These are phyloP conservation scores for Pichia sporocuriosa DNA, from an alignment of 805 yeast genomes.

Conservation along the genomic window DNA sequence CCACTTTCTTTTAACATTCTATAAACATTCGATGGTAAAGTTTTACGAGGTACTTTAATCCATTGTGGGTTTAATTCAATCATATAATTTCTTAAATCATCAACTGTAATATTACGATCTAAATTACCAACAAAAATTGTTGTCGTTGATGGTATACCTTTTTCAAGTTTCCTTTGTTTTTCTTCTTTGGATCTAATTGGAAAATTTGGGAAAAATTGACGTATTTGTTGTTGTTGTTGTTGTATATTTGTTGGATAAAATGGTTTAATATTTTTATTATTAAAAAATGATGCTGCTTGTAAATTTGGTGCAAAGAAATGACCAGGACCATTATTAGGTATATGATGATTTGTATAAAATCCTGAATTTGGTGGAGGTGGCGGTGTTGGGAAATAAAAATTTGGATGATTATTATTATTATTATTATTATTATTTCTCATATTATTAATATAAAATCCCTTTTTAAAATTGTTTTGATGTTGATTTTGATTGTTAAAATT, in stretches of 20 bases:
- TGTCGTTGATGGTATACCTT: slow-evolving; percentile 48
- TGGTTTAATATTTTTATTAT: slow-evolving; percentile 7
- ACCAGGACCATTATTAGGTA: neutral
- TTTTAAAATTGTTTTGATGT: slow-evolving; percentile 1
- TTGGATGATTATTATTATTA: too few species aligned
- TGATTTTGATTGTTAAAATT: slow-evolving; percentile 3
- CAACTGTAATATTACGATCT: slow-evolving; percentile 43
- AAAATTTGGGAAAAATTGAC: neutral
- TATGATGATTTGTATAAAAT: too few species aligned
- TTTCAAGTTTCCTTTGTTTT: slow-evolving; percentile 30
- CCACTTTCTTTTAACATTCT: slow-evolving; percentile 40
- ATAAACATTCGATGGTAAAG: slow-evolving; percentile 37
- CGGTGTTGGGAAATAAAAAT: slow-evolving; percentile 1
- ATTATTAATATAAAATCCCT: neutral
- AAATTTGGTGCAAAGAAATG: neutral
- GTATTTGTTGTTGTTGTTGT: neutral
- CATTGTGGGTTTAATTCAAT: slow-evolving; percentile 45
- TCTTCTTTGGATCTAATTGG: slow-evolving; percentile 24
- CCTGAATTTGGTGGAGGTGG: neutral
- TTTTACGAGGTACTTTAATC: slow-evolving; percentile 53
- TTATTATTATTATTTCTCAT: slow-evolving; percentile 8
- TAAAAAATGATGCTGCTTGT: slow-evolving; percentile 6
- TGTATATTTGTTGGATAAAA: slow-evolving; percentile 5
- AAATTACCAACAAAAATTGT: slow-evolving; percentile 60
- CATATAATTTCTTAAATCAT: slow-evolving; percentile 40